Base-by-base conservation (phyloP, 306 rosid species). In the Citrullus amarus region DNA sequence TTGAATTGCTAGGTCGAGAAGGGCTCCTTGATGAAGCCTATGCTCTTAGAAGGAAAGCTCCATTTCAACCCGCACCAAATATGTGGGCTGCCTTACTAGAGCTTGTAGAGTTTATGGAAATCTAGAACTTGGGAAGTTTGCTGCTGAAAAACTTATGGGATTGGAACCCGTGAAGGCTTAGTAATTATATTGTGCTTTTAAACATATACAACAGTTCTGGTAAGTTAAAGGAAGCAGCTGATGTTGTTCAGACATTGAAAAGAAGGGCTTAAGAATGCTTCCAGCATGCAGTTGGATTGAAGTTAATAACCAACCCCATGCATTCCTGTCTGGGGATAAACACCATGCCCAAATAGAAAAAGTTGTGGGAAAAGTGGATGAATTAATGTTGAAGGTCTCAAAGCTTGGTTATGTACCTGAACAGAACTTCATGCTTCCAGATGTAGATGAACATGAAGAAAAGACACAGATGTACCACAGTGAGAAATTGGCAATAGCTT, bases 41-140 rank as follows among this genome's bases (percentile, higher is more conserved):
- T 73, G 93, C 88, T 56, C 85, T 91, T 32, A 79, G 90, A 82
- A 82, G 79, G 80, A 79, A 58, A 20, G 91, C 91, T 53, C 93
- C 98, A 34, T 88, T 93, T 59, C 66, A 86, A 77, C 97, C 98
- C 25, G 91, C 93, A 1, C 79, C 81, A n/a, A 91, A 93, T 79
- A 91, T 90, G 97, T 93, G 96, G 97, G 93, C 89, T 81, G 97
- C 96, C 22, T 84, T 93, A 88, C 85, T 73, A 91, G 91, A 57
- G 98, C 98, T 62, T 91, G 97, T 81, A 88, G 96, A 28, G 81
- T 90, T 86, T 86, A 89, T 58, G 80, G 80, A 81, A 86, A 93
- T 82, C 80, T 90, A 5, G 96, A 90, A 83, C 93, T 93, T 20
- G 98, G 98, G 53, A 88, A 87, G 81, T 59, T 90, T 68, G 92